These are phyloP conservation scores for Lindgomyces ingoldianus DNA, from an alignment of 495 filamentous ascomycete genomes.

Conservation along the genomic window DNA sequence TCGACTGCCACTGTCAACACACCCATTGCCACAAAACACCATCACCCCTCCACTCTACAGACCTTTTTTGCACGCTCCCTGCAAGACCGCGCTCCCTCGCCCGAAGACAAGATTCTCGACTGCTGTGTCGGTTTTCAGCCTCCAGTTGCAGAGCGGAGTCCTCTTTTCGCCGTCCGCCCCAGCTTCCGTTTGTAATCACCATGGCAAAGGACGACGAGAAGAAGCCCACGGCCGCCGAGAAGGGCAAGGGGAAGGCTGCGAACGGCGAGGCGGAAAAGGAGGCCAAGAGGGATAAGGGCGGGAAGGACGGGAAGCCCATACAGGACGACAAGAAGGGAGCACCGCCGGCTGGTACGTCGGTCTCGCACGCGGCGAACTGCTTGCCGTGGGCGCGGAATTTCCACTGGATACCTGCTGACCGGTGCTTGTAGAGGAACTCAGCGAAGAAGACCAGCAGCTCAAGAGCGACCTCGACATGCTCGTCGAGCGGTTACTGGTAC, in stretches of 20 bases:
- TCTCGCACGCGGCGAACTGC: too few relatives aligned
- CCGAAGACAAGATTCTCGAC: neutral
- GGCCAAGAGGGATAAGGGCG: constrained; percentile 65
- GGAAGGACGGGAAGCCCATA: constrained; percentile 67
- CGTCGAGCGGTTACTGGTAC: constrained; percentile 88
- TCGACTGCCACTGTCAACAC: neutral
- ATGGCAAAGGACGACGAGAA: constrained; percentile 91
- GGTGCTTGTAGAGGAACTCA: constrained; percentile 76
- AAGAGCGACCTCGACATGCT: constrained; percentile 99
- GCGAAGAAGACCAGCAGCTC: constrained; percentile 95
- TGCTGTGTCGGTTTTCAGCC: neutral
- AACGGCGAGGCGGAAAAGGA: constrained; percentile 65
- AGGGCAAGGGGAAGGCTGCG: constrained; percentile 77
- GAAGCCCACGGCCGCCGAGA: constrained; percentile 78
- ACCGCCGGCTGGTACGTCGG: constrained; percentile 43
- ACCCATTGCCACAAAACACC: neutral
- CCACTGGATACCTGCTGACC: constrained; percentile 23
- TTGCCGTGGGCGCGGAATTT: too few relatives aligned
- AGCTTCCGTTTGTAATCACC: constrained; percentile 39
- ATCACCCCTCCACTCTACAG: constrained; percentile 2
- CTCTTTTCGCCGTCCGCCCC: constrained; percentile 27
- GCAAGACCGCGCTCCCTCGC: neutral
- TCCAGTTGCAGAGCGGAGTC: neutral
- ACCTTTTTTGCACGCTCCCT: neutral
- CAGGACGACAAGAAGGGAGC: constrained; percentile 67